Evolutionary conservation across 805 yeast species (phyloP).

Genomic region (Pichia californica): DNA sequence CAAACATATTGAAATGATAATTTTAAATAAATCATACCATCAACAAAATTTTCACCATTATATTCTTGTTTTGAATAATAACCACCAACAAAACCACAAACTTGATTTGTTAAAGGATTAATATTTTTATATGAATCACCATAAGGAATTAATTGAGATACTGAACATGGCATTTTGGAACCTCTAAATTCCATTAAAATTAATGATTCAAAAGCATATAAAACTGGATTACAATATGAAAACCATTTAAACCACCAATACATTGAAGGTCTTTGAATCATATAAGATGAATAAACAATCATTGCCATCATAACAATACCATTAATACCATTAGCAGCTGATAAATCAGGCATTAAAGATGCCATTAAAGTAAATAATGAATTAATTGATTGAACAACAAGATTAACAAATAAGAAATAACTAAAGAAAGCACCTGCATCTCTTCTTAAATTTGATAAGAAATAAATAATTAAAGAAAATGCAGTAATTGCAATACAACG

Average conservation of each 20-base stretch:
- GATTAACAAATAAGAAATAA: constrained; percentile 35
- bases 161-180: constrained; percentile 44
- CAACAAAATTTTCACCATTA: constrained; percentile 32
- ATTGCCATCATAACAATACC: constrained; percentile 47
- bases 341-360: constrained; percentile 39
- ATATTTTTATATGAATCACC: constrained; percentile 48
- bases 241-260: constrained; percentile 61
- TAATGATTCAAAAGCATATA: constrained; percentile 47
- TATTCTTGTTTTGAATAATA: constrained; percentile 18
- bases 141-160: constrained; percentile 38
- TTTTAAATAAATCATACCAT: constrained; percentile 44
- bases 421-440: constrained; percentile 52
- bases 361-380: constrained; percentile 50
- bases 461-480: constrained; percentile 41
- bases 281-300: constrained; percentile 56
- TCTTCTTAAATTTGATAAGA: constrained; percentile 44
- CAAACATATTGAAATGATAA: constrained; percentile 45
- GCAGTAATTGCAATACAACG: constrained; percentile 44
- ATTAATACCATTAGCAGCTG: constrained; percentile 56
- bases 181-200: constrained; percentile 53
- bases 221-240: constrained; percentile 42
- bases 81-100: constrained; percentile 51
- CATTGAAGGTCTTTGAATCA: constrained; percentile 53
- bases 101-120: constrained; percentile 30
- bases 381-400: constrained; percentile 39